Conservation (phyloP, 2,329 filamentous ascomycete species). For the Dactylellina leptospora region DNA sequence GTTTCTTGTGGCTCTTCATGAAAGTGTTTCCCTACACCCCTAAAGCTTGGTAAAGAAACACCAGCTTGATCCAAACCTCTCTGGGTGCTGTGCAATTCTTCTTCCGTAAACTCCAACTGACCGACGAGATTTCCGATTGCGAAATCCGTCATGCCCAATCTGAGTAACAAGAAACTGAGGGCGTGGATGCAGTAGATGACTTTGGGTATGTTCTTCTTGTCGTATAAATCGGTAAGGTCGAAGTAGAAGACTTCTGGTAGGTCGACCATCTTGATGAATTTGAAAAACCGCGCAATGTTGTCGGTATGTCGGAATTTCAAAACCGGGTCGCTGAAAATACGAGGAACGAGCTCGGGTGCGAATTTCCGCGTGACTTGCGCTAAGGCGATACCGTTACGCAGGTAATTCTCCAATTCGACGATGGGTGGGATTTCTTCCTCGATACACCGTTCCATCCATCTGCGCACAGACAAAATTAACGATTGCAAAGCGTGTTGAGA, state of each 20-base stretch:
- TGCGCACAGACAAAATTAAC: slow-evolving; percentile 29
- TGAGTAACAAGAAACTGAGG: slow-evolving; percentile 93
- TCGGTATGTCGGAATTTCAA: slow-evolving; percentile 96
- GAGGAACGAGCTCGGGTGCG: slow-evolving; percentile 76
- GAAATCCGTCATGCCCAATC: slow-evolving; percentile 93
- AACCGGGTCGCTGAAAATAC: slow-evolving; percentile 85
- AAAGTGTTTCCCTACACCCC: slow-evolving; percentile 95
- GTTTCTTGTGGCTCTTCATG: slow-evolving; percentile 81
- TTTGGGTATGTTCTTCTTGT: slow-evolving; percentile 99
- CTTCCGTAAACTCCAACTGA: slow-evolving; percentile 95
- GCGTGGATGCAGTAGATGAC: slow-evolving; percentile 99
- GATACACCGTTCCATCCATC: slow-evolving; percentile 92
- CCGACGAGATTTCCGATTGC: slow-evolving; percentile 96
- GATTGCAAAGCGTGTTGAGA: not conserved
- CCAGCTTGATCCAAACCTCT: slow-evolving; percentile 96
- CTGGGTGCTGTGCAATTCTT: slow-evolving; percentile 95
- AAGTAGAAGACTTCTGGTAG: slow-evolving; percentile 95
- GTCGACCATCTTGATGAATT: slow-evolving; percentile 88
- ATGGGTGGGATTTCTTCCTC: slow-evolving; percentile 87
- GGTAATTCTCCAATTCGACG: slow-evolving; percentile 88
- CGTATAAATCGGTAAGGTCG: slow-evolving; percentile 95
- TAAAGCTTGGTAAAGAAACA: slow-evolving; percentile 95
- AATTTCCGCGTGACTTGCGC: slow-evolving; percentile 93
- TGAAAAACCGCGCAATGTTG: slow-evolving; percentile 96
- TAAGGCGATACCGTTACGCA: slow-evolving; percentile 90